Conservation (phyloP, 345 rosid species). For the Eucalyptus curtisii region DNA sequence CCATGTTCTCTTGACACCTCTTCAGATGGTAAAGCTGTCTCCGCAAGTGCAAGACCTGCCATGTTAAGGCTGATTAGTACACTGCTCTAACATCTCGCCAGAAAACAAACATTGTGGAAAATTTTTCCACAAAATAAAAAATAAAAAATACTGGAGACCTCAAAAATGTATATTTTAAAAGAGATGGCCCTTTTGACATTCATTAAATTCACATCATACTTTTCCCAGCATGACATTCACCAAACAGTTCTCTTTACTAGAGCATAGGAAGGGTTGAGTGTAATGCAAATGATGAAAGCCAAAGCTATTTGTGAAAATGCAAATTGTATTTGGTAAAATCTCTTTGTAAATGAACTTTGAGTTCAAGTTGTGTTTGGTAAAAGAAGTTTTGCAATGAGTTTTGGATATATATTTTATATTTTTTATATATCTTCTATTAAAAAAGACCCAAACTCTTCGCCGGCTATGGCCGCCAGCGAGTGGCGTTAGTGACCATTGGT, state of each 20-base stretch:
- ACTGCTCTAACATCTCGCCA: background rate
- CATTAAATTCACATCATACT: background rate
- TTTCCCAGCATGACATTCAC: background rate
- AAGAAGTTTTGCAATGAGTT: too few species aligned
- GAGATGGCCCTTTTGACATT: background rate
- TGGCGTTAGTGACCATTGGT: too few species aligned
- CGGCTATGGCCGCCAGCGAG: too few species aligned
- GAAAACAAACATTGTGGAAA: background rate
- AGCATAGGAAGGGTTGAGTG: background rate
- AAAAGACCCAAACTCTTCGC: too few species aligned
- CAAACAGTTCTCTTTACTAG: background rate
- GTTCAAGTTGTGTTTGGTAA: too few species aligned
- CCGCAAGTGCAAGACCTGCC: constrained; percentile 62
- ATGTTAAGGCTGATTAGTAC: background rate
- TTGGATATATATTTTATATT: too few species aligned
- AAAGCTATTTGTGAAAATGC: too few species aligned
- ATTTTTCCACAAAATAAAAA: background rate
- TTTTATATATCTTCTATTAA: too few species aligned
- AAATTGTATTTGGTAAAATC: too few species aligned
- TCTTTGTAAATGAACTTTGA: too few species aligned
- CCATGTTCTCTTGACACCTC: constrained; percentile 57
- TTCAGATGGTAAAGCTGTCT: constrained; percentile 56
- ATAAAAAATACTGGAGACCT: background rate
- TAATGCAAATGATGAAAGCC: too few species aligned
- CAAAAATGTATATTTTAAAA: background rate